These are phyloP conservation scores for Steccherinum ochraceum DNA, from an alignment of 768 basidiomycete genomes.

Conservation along the genomic window DNA sequence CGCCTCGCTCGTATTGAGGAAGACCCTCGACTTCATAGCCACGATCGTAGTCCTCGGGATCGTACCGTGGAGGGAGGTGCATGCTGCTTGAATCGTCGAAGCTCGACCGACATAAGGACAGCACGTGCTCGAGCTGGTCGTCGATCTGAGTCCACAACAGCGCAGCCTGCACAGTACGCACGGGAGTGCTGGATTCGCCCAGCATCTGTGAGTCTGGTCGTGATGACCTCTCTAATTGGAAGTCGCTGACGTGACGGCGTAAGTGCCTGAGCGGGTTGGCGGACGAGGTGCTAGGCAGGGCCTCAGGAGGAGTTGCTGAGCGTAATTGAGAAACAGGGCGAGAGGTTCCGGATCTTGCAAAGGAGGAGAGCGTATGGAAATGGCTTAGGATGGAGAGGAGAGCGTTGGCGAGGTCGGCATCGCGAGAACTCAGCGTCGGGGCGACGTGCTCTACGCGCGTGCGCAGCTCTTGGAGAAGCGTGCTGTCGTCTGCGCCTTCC, in stretches of 20 bases:
- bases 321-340: slow-evolving; percentile 5
- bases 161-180: slow-evolving; percentile 48
- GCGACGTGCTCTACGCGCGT: slow-evolving; percentile 45
- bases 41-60: slow-evolving; percentile 17
- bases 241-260: slow-evolving; percentile 58
- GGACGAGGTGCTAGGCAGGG: not conserved
- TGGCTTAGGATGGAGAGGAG: slow-evolving; percentile 66
- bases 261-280: slow-evolving; percentile 43
- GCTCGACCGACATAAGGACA: slow-evolving; percentile 49
- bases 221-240: slow-evolving; percentile 53
- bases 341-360: not conserved
- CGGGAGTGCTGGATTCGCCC: slow-evolving; percentile 34
- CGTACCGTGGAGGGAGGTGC: slow-evolving; percentile 25
- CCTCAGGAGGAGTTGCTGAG: slow-evolving; percentile 12
- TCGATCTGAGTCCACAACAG: slow-evolving; percentile 75
- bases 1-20: slow-evolving; percentile 22
- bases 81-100: slow-evolving; percentile 9
- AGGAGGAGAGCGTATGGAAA: slow-evolving; percentile 52
- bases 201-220: slow-evolving; percentile 25
- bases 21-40: slow-evolving; percentile 18
- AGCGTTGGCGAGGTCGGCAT: slow-evolving; percentile 59
- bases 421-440: slow-evolving; percentile 29
- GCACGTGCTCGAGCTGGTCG: slow-evolving; percentile 62
- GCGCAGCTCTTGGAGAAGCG: slow-evolving; percentile 55
- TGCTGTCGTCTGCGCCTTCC: slow-evolving; percentile 30